These are phyloP conservation scores for Colletotrichum godetiae DNA, from an alignment of 2,329 filamentous ascomycete species.

Conservation along the genomic window DNA sequence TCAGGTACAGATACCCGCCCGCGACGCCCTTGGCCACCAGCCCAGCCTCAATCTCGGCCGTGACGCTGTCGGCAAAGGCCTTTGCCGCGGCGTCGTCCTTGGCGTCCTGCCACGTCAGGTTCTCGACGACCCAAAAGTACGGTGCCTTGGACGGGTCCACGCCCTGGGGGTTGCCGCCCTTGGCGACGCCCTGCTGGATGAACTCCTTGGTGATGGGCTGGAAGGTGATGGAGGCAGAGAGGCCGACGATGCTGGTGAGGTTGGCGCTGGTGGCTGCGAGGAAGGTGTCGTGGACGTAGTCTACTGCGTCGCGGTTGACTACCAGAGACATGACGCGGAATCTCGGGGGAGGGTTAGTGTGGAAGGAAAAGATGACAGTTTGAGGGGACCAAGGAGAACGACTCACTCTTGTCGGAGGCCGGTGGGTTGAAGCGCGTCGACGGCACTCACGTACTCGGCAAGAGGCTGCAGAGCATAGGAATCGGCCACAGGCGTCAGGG, in stretches of 20 bases:
- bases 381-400: background rate
- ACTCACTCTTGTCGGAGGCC: slow-evolving; percentile 34
- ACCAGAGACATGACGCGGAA: slow-evolving; percentile 36
- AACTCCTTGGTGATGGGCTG: slow-evolving; percentile 35
- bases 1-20: slow-evolving; percentile 49
- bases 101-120: slow-evolving; percentile 32
- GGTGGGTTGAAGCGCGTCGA: slow-evolving; percentile 35
- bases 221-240: slow-evolving; percentile 35
- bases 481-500: slow-evolving; percentile 29
- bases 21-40: slow-evolving; percentile 23
- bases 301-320: slow-evolving; percentile 33
- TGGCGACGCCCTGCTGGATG: slow-evolving; percentile 23
- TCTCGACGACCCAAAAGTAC: slow-evolving; percentile 37
- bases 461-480: slow-evolving; percentile 30
- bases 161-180: slow-evolving; percentile 36
- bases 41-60: slow-evolving; percentile 17
- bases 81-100: slow-evolving; percentile 15
- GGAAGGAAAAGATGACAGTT: too few relatives aligned
- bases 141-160: slow-evolving; percentile 31
- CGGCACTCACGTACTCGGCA: slow-evolving; percentile 29
- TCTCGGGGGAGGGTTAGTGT: slow-evolving; percentile 8
- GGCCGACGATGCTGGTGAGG: slow-evolving; percentile 14
- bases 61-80: slow-evolving; percentile 12
- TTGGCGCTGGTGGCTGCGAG: slow-evolving; percentile 14
- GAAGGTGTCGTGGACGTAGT: slow-evolving; percentile 30